Percentiles rank a stretch among this genome's conserved stretches.
Evolutionary conservation across 2,329 filamentous ascomycete species (phyloP).

Genomic region (Colletotrichum lini): DNA sequence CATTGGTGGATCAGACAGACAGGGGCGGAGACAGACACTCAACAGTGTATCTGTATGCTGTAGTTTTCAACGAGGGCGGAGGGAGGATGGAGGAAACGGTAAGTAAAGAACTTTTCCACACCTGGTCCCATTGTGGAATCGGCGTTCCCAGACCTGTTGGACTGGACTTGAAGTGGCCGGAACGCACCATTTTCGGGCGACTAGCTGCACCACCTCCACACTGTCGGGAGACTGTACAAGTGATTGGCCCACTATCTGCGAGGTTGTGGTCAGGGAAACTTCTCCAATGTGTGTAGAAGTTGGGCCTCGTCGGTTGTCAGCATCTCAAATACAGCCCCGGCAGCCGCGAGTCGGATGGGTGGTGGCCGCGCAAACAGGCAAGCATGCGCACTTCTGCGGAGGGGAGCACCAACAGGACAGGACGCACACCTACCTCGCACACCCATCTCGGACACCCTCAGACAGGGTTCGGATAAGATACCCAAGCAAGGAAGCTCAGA

Average conservation of each 20-base stretch:
- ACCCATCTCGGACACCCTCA: background rate
- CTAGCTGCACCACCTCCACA: background rate
- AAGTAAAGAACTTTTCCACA: background rate
- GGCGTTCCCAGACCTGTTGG: background rate
- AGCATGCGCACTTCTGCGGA: background rate
- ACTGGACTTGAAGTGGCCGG: background rate
- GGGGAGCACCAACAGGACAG: no score
- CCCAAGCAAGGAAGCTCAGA: background rate
- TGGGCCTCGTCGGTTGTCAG: background rate
- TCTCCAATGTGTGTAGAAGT: background rate
- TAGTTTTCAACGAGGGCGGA: background rate
- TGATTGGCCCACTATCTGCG: background rate
- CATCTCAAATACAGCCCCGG: background rate
- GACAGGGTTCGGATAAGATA: slow-evolving; percentile 2
- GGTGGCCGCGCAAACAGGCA: background rate
- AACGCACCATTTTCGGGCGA: background rate
- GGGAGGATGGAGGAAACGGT: background rate
- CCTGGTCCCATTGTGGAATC: background rate
- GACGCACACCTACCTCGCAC: background rate
- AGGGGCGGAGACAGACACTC: background rate
- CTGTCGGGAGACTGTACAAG: background rate
- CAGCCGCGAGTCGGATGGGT: background rate
- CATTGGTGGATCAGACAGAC: background rate
- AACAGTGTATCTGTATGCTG: background rate
- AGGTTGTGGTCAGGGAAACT: background rate